Percentiles rank a stretch among this genome's conserved stretches.
Conservation (phyloP, 2,329 filamentous ascomycete genomes). For the Byssothecium circinans region DNA sequence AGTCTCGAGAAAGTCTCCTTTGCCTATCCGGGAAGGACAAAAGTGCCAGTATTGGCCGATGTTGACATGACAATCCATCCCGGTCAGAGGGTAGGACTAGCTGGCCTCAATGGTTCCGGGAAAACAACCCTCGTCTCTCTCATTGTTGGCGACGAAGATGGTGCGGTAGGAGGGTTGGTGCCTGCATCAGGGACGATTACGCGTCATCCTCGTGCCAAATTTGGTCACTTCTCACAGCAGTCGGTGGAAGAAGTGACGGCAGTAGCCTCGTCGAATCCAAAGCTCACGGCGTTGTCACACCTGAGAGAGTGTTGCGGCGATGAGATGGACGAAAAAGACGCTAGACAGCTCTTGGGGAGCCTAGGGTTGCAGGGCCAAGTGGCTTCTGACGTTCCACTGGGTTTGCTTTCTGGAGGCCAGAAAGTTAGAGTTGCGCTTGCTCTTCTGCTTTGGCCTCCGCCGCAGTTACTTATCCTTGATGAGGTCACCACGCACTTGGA, state of each 20-base stretch:
- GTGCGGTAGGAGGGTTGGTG: constrained; percentile 35
- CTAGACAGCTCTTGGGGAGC: constrained; percentile 66
- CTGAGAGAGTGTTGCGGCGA: constrained; percentile 59
- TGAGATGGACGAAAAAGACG: constrained; percentile 64
- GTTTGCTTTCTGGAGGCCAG: constrained; percentile 78
- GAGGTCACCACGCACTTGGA: constrained; percentile 86
- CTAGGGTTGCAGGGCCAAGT: constrained; percentile 71
- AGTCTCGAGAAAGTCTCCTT: constrained; percentile 71
- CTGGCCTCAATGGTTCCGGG: constrained; percentile 78
- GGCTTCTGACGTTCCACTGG: constrained; percentile 72
- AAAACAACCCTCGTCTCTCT: constrained; percentile 78
- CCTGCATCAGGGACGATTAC: constrained; percentile 65
- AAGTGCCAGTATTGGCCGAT: constrained; percentile 58
- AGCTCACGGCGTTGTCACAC: constrained; percentile 66
- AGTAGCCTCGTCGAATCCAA: constrained; percentile 54
- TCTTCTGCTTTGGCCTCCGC: constrained; percentile 66
- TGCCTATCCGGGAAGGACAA: constrained; percentile 56
- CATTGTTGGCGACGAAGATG: constrained; percentile 57
- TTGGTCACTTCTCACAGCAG: constrained; percentile 81
- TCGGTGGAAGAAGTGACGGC: constrained; percentile 69
- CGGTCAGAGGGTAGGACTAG: constrained; percentile 73
- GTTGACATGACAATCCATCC: constrained; percentile 70
- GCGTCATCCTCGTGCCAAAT: constrained; percentile 67
- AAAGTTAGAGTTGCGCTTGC: constrained; percentile 66
- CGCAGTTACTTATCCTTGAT: constrained; percentile 75